phyloP scores from a whole-genome alignment of 108 stramenopile genomes.

The Cylindrotheca fusiformis region DNA sequence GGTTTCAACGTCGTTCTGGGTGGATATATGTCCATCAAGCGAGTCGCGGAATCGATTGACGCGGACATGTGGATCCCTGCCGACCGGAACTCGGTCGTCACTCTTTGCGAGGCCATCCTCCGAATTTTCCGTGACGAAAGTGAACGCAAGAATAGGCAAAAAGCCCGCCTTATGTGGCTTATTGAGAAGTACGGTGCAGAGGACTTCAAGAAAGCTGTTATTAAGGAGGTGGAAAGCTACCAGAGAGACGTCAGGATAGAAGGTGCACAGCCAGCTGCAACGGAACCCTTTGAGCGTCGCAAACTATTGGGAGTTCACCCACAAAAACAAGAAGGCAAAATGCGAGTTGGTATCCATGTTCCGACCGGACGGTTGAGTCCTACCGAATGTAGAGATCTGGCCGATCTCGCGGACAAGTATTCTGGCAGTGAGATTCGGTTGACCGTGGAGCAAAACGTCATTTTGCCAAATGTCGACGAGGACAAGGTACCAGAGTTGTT shows the following conservation, averaged over 20 bases:
- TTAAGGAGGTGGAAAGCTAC: conserved; percentile 72
- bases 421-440: conserved; percentile 87
- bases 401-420: conserved; percentile 86
- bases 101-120: conserved; percentile 79
- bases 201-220: conserved; percentile 67
- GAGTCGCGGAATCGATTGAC: conserved; percentile 80
- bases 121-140: conserved; percentile 89
- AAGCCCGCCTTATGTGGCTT: conserved; percentile 91
- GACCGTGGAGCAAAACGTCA: conserved; percentile 94
- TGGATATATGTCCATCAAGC: conserved; percentile 92
- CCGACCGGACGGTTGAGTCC: conserved; percentile 83
- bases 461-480: conserved; percentile 89
- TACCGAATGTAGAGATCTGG: conserved; percentile 74
- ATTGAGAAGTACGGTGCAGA: conserved; percentile 90
- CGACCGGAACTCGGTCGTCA: conserved; percentile 72
- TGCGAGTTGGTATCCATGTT: conserved; percentile 84
- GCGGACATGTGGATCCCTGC: conserved; percentile 87
- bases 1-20: conserved; percentile 95
- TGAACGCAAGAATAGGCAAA: conserved; percentile 83
- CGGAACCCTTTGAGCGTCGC: conserved; percentile 68
- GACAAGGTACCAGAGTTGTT: conserved; percentile 59
- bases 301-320: conserved; percentile 87
- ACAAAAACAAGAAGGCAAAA: conserved; percentile 83
- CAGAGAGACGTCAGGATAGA: conserved; percentile 57
- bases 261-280: conserved; percentile 54